Conservation (phyloP, 768 basidiomycete genomes). For the Sutorius australiensis region DNA sequence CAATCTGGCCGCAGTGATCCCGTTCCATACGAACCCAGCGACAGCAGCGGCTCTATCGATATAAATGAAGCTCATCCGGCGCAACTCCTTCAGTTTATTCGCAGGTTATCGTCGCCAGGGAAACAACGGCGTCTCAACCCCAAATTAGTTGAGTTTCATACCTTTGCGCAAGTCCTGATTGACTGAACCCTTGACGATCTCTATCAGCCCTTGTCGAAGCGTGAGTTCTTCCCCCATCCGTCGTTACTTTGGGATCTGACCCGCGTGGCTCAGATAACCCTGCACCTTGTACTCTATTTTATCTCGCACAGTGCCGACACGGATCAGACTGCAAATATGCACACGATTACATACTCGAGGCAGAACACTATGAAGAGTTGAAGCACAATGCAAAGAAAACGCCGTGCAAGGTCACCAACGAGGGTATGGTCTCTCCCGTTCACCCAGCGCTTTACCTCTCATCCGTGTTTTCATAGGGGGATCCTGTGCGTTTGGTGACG, state of each 20-base stretch:
- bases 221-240: slow-evolving; percentile 37
- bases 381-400: slow-evolving; percentile 56
- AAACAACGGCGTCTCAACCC: slow-evolving; percentile 45
- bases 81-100: slow-evolving; percentile 26
- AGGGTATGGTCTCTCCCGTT: slow-evolving; percentile 37
- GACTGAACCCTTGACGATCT: slow-evolving; percentile 14
- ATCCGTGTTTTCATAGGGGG: slow-evolving; percentile 39
- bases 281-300: slow-evolving; percentile 65
- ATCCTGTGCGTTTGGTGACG: slow-evolving; percentile 54
- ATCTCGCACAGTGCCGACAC: slow-evolving; percentile 58
- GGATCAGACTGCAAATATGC: slow-evolving; percentile 56
- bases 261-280: slow-evolving; percentile 42
- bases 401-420: slow-evolving; percentile 58
- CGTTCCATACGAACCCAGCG: slow-evolving; percentile 43
- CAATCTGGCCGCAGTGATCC: slow-evolving; percentile 21
- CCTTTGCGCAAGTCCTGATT: slow-evolving; percentile 12
- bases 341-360: slow-evolving; percentile 57
- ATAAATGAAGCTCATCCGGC: slow-evolving; percentile 33
- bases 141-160: slow-evolving; percentile 43
- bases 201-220: slow-evolving; percentile 54
- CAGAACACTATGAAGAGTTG: slow-evolving; percentile 52
- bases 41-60: slow-evolving; percentile 45
- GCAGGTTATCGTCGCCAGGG: slow-evolving; percentile 32
- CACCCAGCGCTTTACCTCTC: not conserved
- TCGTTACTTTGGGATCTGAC: not conserved